Conservation (phyloP, 164 flowering plant genomes). For the Stephania cephalantha region DNA sequence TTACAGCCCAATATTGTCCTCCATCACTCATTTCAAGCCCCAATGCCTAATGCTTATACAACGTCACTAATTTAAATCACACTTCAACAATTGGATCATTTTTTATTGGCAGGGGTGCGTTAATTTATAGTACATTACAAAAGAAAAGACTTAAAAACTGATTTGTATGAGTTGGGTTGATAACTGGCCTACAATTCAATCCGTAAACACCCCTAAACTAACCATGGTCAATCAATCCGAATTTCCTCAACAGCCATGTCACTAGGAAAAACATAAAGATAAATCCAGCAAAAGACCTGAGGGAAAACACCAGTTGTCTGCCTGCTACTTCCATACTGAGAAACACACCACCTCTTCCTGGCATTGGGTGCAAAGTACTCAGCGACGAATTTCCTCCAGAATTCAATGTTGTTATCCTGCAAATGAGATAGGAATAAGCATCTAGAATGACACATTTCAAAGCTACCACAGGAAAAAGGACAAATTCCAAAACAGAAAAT, state of each 20-base stretch:
- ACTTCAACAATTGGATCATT: no score
- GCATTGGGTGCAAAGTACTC: slow-evolving; percentile 96
- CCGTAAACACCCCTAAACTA: background rate
- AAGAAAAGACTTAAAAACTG: no score
- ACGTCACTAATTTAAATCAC: no score
- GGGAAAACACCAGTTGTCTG: slow-evolving; percentile 98
- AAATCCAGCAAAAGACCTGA: slow-evolving; percentile 52
- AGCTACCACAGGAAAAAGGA: background rate
- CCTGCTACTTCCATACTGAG: slow-evolving; percentile 91
- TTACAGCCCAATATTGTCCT: no score
- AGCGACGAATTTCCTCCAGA: slow-evolving; percentile 95
- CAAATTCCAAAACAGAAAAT: background rate
- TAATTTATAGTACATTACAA: no score
- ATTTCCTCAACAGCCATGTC: background rate
- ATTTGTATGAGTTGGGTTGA: no score
- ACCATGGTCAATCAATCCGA: background rate
- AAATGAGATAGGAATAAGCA: slow-evolving; percentile 9
- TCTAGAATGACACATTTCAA: background rate
- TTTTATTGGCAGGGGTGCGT: no score
- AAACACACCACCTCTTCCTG: slow-evolving; percentile 98
- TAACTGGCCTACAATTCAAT: no score
- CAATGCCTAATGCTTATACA: no score
- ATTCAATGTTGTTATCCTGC: slow-evolving; percentile 95
- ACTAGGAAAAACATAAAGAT: background rate
- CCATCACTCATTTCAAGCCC: no score